Evolutionary conservation across 768 basidiomycete species (phyloP).

Genomic region (Boletus coccyginus): DNA sequence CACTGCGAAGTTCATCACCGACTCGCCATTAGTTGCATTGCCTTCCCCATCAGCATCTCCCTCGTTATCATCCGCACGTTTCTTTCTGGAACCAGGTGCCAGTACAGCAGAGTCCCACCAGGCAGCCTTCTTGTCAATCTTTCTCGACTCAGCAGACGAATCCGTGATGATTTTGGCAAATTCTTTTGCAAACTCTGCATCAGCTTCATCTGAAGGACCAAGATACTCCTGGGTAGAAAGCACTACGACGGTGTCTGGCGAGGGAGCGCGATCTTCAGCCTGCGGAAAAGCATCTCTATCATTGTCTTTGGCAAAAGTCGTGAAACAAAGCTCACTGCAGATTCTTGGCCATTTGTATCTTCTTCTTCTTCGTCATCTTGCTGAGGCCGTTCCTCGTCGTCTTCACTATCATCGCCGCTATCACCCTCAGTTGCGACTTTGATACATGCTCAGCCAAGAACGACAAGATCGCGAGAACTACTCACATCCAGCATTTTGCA

Average conservation of each 20-base stretch:
- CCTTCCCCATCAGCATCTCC: slow-evolving; percentile 44
- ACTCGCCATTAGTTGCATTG: slow-evolving; percentile 28
- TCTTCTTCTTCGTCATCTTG: slow-evolving; percentile 67
- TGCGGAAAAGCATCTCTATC: background rate
- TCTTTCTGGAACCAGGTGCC: slow-evolving; percentile 63
- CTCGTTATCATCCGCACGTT: slow-evolving; percentile 57
- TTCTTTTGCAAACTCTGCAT: slow-evolving; percentile 93
- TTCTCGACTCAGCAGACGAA: slow-evolving; percentile 75
- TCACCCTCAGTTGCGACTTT: slow-evolving; percentile 36
- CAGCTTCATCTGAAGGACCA: slow-evolving; percentile 85
- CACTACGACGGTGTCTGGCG: slow-evolving; percentile 79
- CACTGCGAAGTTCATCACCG: slow-evolving; percentile 87
- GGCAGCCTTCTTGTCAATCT: slow-evolving; percentile 86
- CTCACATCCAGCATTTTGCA: slow-evolving; percentile 59
- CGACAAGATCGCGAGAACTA: background rate
- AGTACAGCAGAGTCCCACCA: slow-evolving; percentile 89
- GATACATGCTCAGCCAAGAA: slow-evolving; percentile 14
- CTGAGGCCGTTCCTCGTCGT: slow-evolving; percentile 37
- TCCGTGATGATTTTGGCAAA: slow-evolving; percentile 94
- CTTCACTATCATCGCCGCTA: slow-evolving; percentile 55
- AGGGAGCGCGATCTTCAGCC: slow-evolving; percentile 69
- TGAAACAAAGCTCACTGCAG: slow-evolving; percentile 44
- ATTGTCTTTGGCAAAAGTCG: background rate
- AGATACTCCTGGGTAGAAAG: slow-evolving; percentile 69
- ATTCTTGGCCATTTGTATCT: slow-evolving; percentile 46